Conservation (phyloP, 805 yeast genomes). For the Candida ascalaphidarum region DNA sequence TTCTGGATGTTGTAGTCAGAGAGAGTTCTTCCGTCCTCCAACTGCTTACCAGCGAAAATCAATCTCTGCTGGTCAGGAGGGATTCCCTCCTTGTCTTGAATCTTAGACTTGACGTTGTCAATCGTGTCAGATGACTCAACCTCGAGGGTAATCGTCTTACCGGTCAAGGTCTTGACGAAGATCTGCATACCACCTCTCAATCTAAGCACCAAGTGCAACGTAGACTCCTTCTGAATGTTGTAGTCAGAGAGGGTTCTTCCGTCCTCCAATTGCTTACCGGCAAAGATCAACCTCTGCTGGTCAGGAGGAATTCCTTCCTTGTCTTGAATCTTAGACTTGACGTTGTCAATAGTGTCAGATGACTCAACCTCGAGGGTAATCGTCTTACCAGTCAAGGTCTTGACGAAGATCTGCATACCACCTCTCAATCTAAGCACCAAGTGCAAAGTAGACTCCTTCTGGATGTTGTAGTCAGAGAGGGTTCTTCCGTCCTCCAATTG, state of each 20-base stretch:
- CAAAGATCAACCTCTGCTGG: constrained; percentile 27
- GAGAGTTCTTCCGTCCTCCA: constrained; percentile 3
- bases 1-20: constrained; percentile 44
- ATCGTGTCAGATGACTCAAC: constrained; percentile 4
- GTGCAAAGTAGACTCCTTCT: constrained; percentile 54
- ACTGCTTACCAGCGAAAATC: constrained; percentile 4
- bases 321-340: constrained; percentile 9
- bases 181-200: constrained; percentile 35
- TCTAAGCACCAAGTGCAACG: constrained; percentile 15
- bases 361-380: constrained; percentile 8
- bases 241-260: constrained; percentile 16
- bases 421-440: constrained; percentile 85
- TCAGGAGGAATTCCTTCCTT: constrained; percentile 26
- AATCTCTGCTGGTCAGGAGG: constrained; percentile 4
- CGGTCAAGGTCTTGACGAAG: constrained; percentile 12
- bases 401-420: constrained; percentile 41
- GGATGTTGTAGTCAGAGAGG: constrained; percentile 9
- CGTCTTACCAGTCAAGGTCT: constrained; percentile 24
- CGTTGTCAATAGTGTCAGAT: constrained; percentile 4
- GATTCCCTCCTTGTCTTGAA: constrained; percentile 13
- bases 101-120: constrained; percentile 4
- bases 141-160: constrained; percentile 12
- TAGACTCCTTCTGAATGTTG: constrained; percentile 17
- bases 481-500: constrained; percentile 4
- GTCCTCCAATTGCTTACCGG: constrained; percentile 22